Evolutionary conservation across 257 asterid species (phyloP).

Genomic region (Plantago ovata): DNA sequence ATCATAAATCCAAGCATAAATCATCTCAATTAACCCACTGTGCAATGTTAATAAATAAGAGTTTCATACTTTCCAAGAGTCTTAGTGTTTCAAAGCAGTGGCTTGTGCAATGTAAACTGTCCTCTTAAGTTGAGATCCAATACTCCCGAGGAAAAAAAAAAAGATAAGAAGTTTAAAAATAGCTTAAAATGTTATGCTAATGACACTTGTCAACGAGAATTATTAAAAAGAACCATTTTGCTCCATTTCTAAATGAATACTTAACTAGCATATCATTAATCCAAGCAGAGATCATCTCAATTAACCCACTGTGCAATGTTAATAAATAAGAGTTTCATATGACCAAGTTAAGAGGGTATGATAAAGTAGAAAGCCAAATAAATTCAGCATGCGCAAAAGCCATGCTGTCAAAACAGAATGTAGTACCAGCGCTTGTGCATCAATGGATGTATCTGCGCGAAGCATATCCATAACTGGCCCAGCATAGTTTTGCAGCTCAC

Average conservation of each 20-base stretch:
- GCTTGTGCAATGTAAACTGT: too few relatives aligned
- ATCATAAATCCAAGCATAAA: not conserved
- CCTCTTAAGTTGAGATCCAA: too few relatives aligned
- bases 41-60: not conserved
- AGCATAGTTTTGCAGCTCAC: conserved; percentile 78
- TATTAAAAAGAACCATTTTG: not conserved
- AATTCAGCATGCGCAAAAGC: not conserved
- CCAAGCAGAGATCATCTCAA: not conserved
- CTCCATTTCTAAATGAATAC: not conserved
- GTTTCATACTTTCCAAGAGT: too few relatives aligned
- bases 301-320: not conserved
- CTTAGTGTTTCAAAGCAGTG: too few relatives aligned
- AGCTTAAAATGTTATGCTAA: too few relatives aligned
- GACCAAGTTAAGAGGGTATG: not conserved
- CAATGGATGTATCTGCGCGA: conserved; percentile 53
- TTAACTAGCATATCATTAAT: not conserved
- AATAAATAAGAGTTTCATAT: not conserved
- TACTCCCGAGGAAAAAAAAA: too few relatives aligned
- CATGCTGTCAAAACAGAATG: not conserved
- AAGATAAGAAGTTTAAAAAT: too few relatives aligned
- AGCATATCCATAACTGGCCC: conserved; percentile 84
- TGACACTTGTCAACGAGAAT: too few relatives aligned
- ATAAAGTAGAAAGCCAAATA: not conserved
- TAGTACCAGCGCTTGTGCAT: conserved; percentile 95
- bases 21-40: not conserved